Base-by-base conservation (phyloP, 208 protist species). In the Hexamita inflata region DNA sequence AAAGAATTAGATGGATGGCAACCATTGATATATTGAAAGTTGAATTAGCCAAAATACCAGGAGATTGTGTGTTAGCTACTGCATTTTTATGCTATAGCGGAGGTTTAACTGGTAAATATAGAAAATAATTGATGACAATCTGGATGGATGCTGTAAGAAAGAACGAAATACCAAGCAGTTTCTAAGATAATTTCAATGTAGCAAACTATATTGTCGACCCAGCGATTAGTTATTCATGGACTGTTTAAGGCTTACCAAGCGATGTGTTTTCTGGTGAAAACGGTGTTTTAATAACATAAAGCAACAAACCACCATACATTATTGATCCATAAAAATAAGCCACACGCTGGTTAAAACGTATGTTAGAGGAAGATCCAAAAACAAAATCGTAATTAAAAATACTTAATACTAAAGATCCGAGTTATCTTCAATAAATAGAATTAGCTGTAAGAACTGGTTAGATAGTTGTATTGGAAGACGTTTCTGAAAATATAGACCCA, bases 321-420 rank as follows among this genome's bases (percentile, higher is more conserved):
- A 94, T 98, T 76, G 95, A 98, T 82, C 95, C 95, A 58, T 93
- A 98, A 86, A 87, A 88, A 80, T 94, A 98, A 86, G 95, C 94
- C 4, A 97, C 95, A 81, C 94, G 95, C 85, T 98, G 94, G 94
- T 90, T 97, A 57, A 95, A 95, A 80, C 89, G 90, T 19, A 74
- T 87, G 62, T 75, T 79, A 41, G 1, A 45, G 4, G 74, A 83
- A 24, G 76, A 85, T 64, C 82, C 80, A 28, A 11, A 93, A 85
- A 86, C 89, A 39, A 86, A 92, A 74, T 88, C 87, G 75, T 86
- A 90, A 7, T 85, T 96, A 19, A 90, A 92, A 81, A 83, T 96
- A 39, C 88, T 94, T 68, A 88, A 93, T 78, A 85, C 88, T 32
- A 95, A 94, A 82, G 88, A 94, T 79, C 39, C 86, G 4, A 91